phyloP scores from a whole-genome alignment of 257 asterid genomes.

The Vinca minor region DNA sequence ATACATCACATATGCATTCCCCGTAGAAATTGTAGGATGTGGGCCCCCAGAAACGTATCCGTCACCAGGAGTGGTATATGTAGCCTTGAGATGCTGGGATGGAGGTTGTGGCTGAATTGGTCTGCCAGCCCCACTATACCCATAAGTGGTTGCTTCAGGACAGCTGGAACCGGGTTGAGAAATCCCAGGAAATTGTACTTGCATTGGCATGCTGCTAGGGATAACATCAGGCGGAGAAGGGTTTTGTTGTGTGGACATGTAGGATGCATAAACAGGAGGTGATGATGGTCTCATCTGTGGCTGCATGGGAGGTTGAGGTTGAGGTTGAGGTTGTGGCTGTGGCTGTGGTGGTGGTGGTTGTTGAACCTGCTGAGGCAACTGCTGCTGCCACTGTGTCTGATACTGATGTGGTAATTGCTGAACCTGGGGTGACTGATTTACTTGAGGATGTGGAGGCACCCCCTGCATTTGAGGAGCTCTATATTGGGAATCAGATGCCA shows the following conservation, averaged over 20 bases:
- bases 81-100: conserved; percentile 45
- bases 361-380: conserved; percentile 38
- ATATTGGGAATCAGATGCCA: conserved; percentile 37
- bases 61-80: conserved; percentile 49
- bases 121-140: conserved; percentile 44
- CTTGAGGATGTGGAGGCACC: conserved; percentile 51
- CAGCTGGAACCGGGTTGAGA: conserved; percentile 44
- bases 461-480: conserved; percentile 53
- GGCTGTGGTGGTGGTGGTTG: conserved; percentile 25
- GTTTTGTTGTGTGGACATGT: conserved; percentile 50
- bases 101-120: conserved; percentile 60
- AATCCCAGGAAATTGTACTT: conserved; percentile 42
- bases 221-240: conserved; percentile 52
- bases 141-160: conserved; percentile 49
- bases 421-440: conserved; percentile 45
- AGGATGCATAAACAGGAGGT: conserved; percentile 51
- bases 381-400: conserved; percentile 68
- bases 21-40: conserved; percentile 52
- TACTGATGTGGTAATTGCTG: conserved; percentile 32
- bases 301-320: conserved; percentile 45
- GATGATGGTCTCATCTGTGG: conserved; percentile 60
- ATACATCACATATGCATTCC: conserved; percentile 53
- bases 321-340: conserved; percentile 47
- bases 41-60: conserved; percentile 56
- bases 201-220: conserved; percentile 68